Conservation (phyloP, 2,329 filamentous ascomycete species). For the Blumeria hordei region DNA sequence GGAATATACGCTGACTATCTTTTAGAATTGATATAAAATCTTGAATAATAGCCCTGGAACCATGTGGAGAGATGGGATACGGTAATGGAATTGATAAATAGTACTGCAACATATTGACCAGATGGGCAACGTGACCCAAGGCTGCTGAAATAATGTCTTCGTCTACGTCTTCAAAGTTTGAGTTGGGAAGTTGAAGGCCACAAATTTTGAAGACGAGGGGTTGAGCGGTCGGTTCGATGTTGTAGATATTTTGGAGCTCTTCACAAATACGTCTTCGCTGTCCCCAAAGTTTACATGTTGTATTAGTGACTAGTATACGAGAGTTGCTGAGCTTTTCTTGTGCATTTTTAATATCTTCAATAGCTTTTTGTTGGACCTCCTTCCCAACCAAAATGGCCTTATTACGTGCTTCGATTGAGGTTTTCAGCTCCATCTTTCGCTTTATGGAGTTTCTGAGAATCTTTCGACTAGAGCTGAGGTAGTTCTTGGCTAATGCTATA, state of each 20-base stretch:
- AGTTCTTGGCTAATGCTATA: conserved; percentile 23
- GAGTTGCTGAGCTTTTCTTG: conserved; percentile 32
- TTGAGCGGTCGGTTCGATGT: conserved; percentile 41
- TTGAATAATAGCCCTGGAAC: conserved; percentile 50
- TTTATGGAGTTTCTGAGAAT: conserved; percentile 35
- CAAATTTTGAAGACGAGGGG: conserved; percentile 69
- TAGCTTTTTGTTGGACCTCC: conserved; percentile 30
- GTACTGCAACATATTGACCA: conserved; percentile 53
- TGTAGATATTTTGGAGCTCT: conserved; percentile 56
- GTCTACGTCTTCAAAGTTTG: conserved; percentile 42
- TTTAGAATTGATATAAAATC: conserved; percentile 43
- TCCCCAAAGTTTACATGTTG: conserved; percentile 45
- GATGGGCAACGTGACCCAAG: conserved; percentile 53
- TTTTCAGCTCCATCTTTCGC: conserved; percentile 40
- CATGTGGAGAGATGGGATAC: conserved; percentile 50
- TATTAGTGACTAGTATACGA: conserved; percentile 27
- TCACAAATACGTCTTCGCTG: conserved; percentile 75
- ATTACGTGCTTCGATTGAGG: conserved; percentile 39
- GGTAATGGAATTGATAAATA: conserved; percentile 61
- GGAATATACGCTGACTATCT: conserved; percentile 39
- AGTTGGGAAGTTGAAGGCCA: conserved; percentile 56
- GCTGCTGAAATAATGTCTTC: conserved; percentile 59
- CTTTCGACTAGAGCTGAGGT: conserved; percentile 39
- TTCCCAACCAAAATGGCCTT: conserved; percentile 43
- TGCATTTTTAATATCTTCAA: conserved; percentile 36